Conservation (phyloP, 495 filamentous ascomycete species). For the Neurospora sp. region DNA sequence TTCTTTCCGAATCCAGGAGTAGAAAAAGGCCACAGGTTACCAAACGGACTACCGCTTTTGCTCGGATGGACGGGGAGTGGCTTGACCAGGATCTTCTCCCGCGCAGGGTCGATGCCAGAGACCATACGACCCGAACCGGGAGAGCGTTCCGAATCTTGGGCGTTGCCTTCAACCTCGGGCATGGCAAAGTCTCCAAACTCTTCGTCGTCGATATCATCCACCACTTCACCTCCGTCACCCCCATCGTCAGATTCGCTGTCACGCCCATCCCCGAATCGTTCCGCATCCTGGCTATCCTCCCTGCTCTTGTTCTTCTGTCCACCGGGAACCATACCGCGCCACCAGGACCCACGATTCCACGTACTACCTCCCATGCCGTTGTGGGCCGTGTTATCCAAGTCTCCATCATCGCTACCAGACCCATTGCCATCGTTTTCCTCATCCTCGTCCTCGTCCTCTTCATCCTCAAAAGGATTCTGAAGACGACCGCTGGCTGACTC, state of each 20-base stretch:
- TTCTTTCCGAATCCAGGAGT: conserved; percentile 20
- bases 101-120: conserved; percentile 24
- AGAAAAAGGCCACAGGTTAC: conserved; percentile 39
- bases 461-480: conserved; percentile 40
- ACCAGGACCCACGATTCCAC: conserved; percentile 35
- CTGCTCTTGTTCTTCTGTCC: conserved; percentile 3
- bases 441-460: conserved; percentile 37
- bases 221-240: conserved; percentile 25
- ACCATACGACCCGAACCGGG: conserved; percentile 12
- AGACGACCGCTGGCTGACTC: conserved; percentile 16
- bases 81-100: conserved; percentile 31
- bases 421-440: conserved; percentile 28
- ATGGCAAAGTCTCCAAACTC: conserved; percentile 46
- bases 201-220: conserved; percentile 38
- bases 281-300: conserved; percentile 9
- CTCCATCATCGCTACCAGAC: conserved; percentile 22
- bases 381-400: conserved; percentile 19
- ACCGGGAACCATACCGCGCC: conserved; percentile 31
- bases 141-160: neutral
- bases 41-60: conserved; percentile 30
- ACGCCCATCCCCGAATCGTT: conserved; percentile 36
- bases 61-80: conserved; percentile 36
- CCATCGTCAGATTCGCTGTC: conserved; percentile 26
- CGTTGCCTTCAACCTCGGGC: conserved; percentile 30
- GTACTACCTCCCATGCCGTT: conserved; percentile 8